Evolutionary conservation across 345 rosid genomes (phyloP).

Genomic region (Ceriops decandra): DNA sequence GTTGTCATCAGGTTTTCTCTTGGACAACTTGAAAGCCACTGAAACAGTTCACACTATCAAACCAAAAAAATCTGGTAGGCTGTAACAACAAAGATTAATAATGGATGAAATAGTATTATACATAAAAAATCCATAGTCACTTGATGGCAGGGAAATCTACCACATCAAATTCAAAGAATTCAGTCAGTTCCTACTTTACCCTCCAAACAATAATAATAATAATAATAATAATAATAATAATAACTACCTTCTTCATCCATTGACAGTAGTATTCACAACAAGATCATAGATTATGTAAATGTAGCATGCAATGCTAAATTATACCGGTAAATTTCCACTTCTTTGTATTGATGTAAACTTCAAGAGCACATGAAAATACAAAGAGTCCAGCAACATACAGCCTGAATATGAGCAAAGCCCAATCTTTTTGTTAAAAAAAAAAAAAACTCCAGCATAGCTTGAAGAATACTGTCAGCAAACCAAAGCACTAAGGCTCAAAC

Average conservation of each 20-base stretch:
- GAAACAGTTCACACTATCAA: constrained; percentile 39
- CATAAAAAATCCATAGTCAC: background rate
- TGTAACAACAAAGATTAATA: constrained; percentile 12
- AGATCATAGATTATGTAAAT: background rate
- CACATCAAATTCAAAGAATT: background rate
- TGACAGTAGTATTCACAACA: background rate
- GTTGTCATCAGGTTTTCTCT: constrained; percentile 89
- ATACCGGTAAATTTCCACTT: background rate
- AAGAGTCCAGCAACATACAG: too few species aligned
- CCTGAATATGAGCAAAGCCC: too few species aligned
- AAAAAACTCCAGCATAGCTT: too few species aligned
- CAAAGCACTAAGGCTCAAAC: too few species aligned
- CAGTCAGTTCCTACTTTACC: background rate
- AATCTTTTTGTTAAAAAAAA: too few species aligned
- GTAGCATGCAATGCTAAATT: background rate
- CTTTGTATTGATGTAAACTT: too few species aligned
- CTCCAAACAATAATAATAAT: background rate
- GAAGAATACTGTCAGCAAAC: too few species aligned
- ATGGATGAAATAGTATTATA: constrained; percentile 2
- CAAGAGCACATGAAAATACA: too few species aligned
- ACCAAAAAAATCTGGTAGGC: constrained; percentile 15
- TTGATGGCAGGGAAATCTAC: constrained; percentile 1
- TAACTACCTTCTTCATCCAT: background rate
- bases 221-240: too few species aligned
- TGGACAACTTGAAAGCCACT: constrained; percentile 96